phyloP scores from a whole-genome alignment of 371 early-diverging fungal genomes.

The Umbelopsis sp. region DNA sequence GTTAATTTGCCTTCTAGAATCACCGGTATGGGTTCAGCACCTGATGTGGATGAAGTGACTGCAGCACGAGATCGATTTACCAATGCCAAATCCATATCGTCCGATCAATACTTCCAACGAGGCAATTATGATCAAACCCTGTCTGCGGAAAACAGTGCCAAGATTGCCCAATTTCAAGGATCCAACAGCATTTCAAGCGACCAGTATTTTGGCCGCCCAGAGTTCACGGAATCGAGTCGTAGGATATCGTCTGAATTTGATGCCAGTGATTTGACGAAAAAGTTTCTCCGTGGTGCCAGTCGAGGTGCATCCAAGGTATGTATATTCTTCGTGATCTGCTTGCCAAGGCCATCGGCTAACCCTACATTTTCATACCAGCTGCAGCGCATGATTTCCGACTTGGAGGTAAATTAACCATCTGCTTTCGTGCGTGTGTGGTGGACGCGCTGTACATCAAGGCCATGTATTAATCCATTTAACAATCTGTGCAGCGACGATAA shows the following conservation, averaged over 20 bases:
- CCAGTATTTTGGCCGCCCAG: slow-evolving; percentile 72
- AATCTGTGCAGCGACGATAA: too few relatives aligned
- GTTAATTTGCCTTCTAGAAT: neutral
- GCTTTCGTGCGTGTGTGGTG: too few relatives aligned
- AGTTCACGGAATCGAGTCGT: neutral
- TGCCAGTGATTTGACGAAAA: neutral
- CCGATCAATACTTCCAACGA: slow-evolving; percentile 89
- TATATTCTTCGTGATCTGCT: neutral
- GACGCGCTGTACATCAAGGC: too few relatives aligned
- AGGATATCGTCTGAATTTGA: neutral
- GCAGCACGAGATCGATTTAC: slow-evolving; percentile 71
- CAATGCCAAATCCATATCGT: slow-evolving; percentile 79
- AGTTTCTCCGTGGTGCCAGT: slow-evolving; percentile 4
- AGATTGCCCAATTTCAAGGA: slow-evolving; percentile 74
- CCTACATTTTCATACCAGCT: neutral
- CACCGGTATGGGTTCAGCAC: slow-evolving; percentile 17
- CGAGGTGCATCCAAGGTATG: slow-evolving; percentile 8
- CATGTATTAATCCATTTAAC: too few relatives aligned
- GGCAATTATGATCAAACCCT: slow-evolving; percentile 57
- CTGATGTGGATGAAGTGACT: slow-evolving; percentile 32
- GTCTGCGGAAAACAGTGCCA: slow-evolving; percentile 57
- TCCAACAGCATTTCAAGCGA: slow-evolving; percentile 75
- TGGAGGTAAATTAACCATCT: slow-evolving; percentile 3
- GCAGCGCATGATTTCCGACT: slow-evolving; percentile 8
- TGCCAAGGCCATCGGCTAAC: neutral